phyloP scores from a whole-genome alignment of 441 rosid species.

The Oxalis stricta region DNA sequence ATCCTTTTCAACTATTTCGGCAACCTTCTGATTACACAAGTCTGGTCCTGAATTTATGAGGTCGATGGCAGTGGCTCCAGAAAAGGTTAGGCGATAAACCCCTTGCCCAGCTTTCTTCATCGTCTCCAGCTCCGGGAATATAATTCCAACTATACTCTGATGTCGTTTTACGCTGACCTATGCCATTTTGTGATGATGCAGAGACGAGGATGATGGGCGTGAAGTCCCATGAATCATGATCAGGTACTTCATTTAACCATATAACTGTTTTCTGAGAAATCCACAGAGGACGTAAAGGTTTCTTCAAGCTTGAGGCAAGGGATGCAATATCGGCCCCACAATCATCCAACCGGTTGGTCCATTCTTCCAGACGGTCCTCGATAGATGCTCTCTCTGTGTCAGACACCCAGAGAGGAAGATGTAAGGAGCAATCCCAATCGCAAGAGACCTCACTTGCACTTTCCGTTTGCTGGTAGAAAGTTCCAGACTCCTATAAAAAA shows the following conservation, averaged over 20 bases:
- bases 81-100: slow-evolving; percentile 65
- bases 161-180: slow-evolving; percentile 26
- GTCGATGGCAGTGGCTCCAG: slow-evolving; percentile 69
- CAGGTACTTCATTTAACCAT: slow-evolving; percentile 91
- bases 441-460: slow-evolving; percentile 11
- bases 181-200: slow-evolving; percentile 42
- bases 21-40: slow-evolving; percentile 70
- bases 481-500: slow-evolving; percentile 17
- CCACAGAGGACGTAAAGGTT: slow-evolving; percentile 81
- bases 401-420: slow-evolving; percentile 84
- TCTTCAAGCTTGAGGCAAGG: slow-evolving; percentile 40
- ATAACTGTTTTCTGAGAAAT: slow-evolving; percentile 75
- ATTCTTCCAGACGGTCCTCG: slow-evolving; percentile 48
- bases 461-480: slow-evolving; percentile 10
- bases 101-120: slow-evolving; percentile 97
- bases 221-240: slow-evolving; percentile 81
- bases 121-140: slow-evolving; percentile 95
- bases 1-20: slow-evolving; percentile 74
- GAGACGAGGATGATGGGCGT: slow-evolving; percentile 78
- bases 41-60: slow-evolving; percentile 57
- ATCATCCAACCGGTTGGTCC: slow-evolving; percentile 54
- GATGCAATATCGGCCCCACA: slow-evolving; percentile 83
- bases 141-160: slow-evolving; percentile 91
- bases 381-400: slow-evolving; percentile 62
- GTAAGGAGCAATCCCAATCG: slow-evolving; percentile 79